phyloP scores from a whole-genome alignment of 2,329 filamentous ascomycete genomes.

The Colletotrichum tabaci region DNA sequence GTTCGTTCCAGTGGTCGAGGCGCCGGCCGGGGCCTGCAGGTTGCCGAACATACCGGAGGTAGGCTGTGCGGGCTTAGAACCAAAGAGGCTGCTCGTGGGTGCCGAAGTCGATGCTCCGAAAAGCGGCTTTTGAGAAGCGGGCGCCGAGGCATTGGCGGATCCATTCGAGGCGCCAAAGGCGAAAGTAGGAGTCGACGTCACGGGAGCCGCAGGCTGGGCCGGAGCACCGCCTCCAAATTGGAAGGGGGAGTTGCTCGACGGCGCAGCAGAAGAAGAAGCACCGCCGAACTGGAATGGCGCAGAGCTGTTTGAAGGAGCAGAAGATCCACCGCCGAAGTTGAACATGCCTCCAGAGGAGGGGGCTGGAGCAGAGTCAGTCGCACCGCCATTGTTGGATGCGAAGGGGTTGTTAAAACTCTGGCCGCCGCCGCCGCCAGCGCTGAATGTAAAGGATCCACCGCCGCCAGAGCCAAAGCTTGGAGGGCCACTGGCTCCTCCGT shows the following conservation, averaged over 20 bases:
- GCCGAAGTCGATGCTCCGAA: slow-evolving; percentile 33
- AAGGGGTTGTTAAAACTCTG: slow-evolving; percentile 59
- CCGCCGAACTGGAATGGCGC: slow-evolving; percentile 58
- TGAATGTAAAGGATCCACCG: slow-evolving; percentile 44
- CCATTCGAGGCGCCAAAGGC: slow-evolving; percentile 40
- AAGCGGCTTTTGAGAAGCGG: slow-evolving; percentile 33
- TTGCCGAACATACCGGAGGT: slow-evolving; percentile 53
- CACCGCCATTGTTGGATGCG: slow-evolving; percentile 47
- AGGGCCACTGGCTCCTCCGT: slow-evolving; percentile 33
- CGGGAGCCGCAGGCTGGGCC: slow-evolving; percentile 27
- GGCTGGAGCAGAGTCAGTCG: slow-evolving; percentile 45
- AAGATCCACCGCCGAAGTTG: slow-evolving; percentile 52
- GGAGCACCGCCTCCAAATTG: slow-evolving; percentile 39
- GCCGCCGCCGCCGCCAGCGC: slow-evolving; percentile 44
- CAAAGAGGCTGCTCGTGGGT: slow-evolving; percentile 41
- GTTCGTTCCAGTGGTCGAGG: slow-evolving; percentile 64
- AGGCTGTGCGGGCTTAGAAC: slow-evolving; percentile 43
- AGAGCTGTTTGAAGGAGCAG: slow-evolving; percentile 43
- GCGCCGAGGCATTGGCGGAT: slow-evolving; percentile 23
- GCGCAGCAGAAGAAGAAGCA: slow-evolving; percentile 43
- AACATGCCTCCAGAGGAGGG: slow-evolving; percentile 52
- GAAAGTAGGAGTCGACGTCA: slow-evolving; percentile 45
- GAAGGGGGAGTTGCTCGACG: slow-evolving; percentile 40
- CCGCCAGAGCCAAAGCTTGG: slow-evolving; percentile 52
- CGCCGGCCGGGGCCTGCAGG: slow-evolving; percentile 59